Percentiles rank a stretch among this genome's conserved stretches.
Conservation (phyloP, 2,329 filamentous ascomycete genomes). For the Botryosphaeria dothidea region DNA sequence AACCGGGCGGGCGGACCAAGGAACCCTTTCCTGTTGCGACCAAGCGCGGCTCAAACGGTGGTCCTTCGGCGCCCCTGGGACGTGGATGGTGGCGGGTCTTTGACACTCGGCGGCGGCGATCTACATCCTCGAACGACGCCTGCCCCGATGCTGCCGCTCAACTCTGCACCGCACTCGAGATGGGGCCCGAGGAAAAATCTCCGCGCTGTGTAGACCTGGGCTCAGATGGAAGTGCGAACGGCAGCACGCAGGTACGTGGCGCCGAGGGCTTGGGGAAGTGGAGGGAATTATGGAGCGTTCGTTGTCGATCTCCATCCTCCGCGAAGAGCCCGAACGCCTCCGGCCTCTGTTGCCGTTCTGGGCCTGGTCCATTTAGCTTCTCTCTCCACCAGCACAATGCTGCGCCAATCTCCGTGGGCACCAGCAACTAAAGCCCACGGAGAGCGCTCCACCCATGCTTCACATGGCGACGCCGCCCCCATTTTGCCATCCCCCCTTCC, state of each 20-base stretch:
- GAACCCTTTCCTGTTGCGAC: background rate
- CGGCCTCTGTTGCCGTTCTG: slow-evolving; percentile 5
- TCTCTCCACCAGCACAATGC: slow-evolving; percentile 9
- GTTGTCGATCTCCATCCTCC: slow-evolving; percentile 1
- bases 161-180: no score
- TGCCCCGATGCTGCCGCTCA: background rate
- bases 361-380: background rate
- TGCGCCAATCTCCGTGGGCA: background rate
- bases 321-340: background rate
- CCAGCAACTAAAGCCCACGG: background rate
- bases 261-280: background rate
- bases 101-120: background rate
- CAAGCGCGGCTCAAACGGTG: background rate
- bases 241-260: background rate
- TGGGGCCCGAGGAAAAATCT: background rate
- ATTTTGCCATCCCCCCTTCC: background rate
- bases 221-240: background rate
- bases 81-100: slow-evolving; percentile 4
- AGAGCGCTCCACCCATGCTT: background rate
- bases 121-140: background rate
- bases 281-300: background rate
- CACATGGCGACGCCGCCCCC: background rate
- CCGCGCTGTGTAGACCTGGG: background rate
- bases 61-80: background rate
- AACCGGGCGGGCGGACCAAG: background rate